Conservation (phyloP, 2,329 filamentous ascomycete genomes). For the Didymella glomerata region DNA sequence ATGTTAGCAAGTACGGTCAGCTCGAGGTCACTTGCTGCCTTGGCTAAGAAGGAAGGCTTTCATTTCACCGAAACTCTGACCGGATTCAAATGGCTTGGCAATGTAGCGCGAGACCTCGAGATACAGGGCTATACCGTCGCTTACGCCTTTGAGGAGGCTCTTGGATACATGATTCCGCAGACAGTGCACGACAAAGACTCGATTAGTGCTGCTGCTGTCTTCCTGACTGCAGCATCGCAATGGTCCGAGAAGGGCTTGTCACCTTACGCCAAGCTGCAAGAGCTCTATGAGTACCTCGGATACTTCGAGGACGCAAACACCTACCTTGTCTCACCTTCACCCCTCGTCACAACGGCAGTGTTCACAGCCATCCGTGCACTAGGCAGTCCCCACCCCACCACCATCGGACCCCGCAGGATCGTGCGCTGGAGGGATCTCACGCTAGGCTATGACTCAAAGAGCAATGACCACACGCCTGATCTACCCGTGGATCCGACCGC, state of each 20-base stretch:
- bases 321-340: conserved; percentile 67
- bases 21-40: conserved; percentile 67
- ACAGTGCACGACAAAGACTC: conserved; percentile 72
- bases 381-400: conserved; percentile 53
- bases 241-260: conserved; percentile 64
- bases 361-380: conserved; percentile 63
- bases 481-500: conserved; percentile 65
- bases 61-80: conserved; percentile 69
- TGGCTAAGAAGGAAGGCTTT: conserved; percentile 64
- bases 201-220: conserved; percentile 67
- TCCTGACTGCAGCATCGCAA: conserved; percentile 63
- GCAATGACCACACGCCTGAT: conserved; percentile 60
- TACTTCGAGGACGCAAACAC: conserved; percentile 71
- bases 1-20: conserved; percentile 72
- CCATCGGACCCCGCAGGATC: conserved; percentile 62
- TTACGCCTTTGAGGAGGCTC: conserved; percentile 71
- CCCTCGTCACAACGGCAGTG: conserved; percentile 61
- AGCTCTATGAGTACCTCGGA: conserved; percentile 65
- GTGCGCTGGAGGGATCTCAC: conserved; percentile 69
- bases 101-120: conserved; percentile 63
- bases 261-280: conserved; percentile 64
- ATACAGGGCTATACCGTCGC: conserved; percentile 59
- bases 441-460: conserved; percentile 66
- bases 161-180: conserved; percentile 71
- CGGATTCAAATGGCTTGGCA: conserved; percentile 74